Base-by-base conservation (phyloP, 78 protist species). In the Bodo saltans region DNA sequence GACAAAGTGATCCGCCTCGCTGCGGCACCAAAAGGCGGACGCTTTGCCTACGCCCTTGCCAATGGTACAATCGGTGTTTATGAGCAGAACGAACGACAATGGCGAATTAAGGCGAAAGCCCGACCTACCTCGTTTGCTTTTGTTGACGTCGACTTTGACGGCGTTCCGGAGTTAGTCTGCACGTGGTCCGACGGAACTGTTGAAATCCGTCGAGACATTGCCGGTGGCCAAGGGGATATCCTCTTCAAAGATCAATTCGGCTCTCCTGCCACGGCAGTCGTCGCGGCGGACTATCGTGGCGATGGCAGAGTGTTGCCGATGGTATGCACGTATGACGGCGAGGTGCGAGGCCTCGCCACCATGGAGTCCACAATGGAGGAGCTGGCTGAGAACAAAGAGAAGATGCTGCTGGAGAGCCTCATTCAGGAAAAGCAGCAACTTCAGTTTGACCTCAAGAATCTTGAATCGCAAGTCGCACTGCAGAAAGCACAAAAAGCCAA, bases 51-150 rank as follows among this genome's bases (percentile, higher is more conserved):
- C 82, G 85, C 75, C 25, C 87, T 89, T 11, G 28, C 4, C 1
- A 86, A 89, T 76, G 92, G 92, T 25, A 81, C 89, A 0, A 32
- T 89, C n/a, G 92, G 92, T 40, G 85, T 80, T 69, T 89, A 89
- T 74, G 83, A 86, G 30, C 0, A n/a, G 53, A 0, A 30, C 26
- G 68, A 40, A 25, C 67, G 90, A 1, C 32, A 1, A 0, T 89
- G 92, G 92, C 37, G 88, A 0, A 72, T 71, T 0, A 89, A 89
- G 70, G 21, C 85, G 53, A 89, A 86, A 71, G 60, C 68, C 72
- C 11, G 0, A 12, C 52, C 23, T 17, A 0, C 32, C 30, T 76
- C 68, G 37, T 0, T 73, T 0, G 68, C 25, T 0, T 40, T 60
- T 1, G 75, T 52, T 52, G 92, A 90, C 71, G 39, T 90, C 42